These are phyloP conservation scores for Penicillium sp. DNA, from an alignment of 2,329 filamentous ascomycete genomes.

Conservation along the genomic window DNA sequence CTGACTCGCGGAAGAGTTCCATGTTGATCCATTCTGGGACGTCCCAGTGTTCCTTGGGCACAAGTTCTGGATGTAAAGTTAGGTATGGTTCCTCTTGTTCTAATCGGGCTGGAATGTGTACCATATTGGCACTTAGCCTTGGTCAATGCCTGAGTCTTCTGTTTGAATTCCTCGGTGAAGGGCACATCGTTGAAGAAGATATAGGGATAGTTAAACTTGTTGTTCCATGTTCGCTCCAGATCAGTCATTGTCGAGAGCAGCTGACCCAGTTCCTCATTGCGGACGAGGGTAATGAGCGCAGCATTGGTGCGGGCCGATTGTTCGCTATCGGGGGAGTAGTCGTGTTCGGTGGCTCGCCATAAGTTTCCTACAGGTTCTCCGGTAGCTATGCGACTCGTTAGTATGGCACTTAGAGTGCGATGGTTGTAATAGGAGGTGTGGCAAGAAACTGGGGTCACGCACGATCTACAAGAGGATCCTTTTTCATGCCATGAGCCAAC, in stretches of 20 bases:
- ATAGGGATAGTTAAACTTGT: slow-evolving; percentile 99
- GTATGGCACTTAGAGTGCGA: background rate
- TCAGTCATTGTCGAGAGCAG: slow-evolving; percentile 88
- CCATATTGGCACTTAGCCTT: slow-evolving; percentile 86
- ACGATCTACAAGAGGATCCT: slow-evolving; percentile 87
- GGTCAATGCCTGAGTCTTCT: slow-evolving; percentile 72
- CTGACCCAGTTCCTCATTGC: slow-evolving; percentile 81
- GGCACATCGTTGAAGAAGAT: slow-evolving; percentile 97
- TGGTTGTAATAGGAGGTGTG: slow-evolving; percentile 7
- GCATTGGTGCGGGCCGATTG: slow-evolving; percentile 86
- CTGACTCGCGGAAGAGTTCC: slow-evolving; percentile 80
- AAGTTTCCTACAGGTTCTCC: slow-evolving; percentile 78
- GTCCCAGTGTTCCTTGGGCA: slow-evolving; percentile 94
- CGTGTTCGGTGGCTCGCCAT: slow-evolving; percentile 67
- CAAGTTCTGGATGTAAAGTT: slow-evolving; percentile 60
- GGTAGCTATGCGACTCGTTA: slow-evolving; percentile 58
- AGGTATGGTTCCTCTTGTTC: slow-evolving; percentile 17
- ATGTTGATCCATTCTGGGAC: slow-evolving; percentile 88
- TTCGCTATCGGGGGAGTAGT: slow-evolving; percentile 72
- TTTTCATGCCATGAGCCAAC: slow-evolving; percentile 60
- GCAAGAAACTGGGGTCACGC: slow-evolving; percentile 40
- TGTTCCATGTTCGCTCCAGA: slow-evolving; percentile 91
- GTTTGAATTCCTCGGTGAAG: slow-evolving; percentile 91
- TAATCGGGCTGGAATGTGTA: slow-evolving; percentile 40
- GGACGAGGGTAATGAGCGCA: slow-evolving; percentile 84